Conservation (phyloP, 129 eudicot species). For the Solidago caesia region DNA sequence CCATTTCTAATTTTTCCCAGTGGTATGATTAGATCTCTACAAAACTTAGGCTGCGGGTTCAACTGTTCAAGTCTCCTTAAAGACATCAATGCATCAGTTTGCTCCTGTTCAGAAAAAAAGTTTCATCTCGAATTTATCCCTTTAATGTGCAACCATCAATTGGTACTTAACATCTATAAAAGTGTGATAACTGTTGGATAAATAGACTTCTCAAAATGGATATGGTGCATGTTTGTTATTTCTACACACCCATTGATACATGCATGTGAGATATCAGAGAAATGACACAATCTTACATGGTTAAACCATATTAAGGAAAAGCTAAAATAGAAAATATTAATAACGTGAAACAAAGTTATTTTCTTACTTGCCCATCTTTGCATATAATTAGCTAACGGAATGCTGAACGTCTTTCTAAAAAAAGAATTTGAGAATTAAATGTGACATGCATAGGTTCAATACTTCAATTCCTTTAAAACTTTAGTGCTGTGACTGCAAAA, state of each 20-base stretch:
- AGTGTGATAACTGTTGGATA: background rate
- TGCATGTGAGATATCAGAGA: background rate
- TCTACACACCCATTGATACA: background rate
- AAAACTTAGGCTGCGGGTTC: background rate
- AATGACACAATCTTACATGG: background rate
- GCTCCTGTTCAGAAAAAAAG: background rate
- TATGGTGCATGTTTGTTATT: background rate
- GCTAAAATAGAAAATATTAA: too few relatives aligned
- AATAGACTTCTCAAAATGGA: background rate
- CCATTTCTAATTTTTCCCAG: background rate
- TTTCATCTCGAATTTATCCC: background rate
- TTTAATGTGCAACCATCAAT: background rate
- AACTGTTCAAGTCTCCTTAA: background rate
- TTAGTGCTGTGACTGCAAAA: background rate
- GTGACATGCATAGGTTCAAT: background rate
- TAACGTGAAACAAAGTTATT: background rate
- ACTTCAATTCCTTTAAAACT: slow-evolving; percentile 1
- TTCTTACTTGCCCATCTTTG: background rate
- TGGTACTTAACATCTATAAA: background rate
- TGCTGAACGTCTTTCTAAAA: background rate
- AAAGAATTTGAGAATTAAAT: background rate
- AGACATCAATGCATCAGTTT: slow-evolving; percentile 13
- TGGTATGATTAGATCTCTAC: slow-evolving; percentile 8
- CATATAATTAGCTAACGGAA: slow-evolving; percentile 11
- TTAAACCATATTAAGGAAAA: background rate